Base-by-base conservation (phyloP, 768 basidiomycete genomes). In the Naematelia aurantialba region DNA sequence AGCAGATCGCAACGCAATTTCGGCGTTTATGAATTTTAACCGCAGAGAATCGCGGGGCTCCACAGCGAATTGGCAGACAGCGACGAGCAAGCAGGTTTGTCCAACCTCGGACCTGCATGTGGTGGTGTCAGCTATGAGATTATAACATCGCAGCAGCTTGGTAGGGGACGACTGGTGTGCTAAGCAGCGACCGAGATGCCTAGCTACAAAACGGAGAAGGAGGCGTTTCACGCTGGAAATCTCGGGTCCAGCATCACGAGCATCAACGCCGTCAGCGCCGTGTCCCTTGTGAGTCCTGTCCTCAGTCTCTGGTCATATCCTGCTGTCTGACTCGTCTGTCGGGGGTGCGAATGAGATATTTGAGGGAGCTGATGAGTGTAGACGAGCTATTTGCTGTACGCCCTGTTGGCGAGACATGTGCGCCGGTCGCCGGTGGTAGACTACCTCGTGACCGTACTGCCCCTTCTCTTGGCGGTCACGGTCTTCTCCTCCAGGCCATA, bases 381-480 rank as follows among this genome's bases (percentile, higher is more conserved):
- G 69, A 81, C 82, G 1, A 87, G 89, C 1, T 85, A 92, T 49
- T 79, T 83, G 0, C 79, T 94, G 0, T 85, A 91, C 48, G 62
- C 61, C n/a, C 34, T 39, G 22, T 59, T n/a, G n/a, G 53, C 21
- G 29, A 47, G 8, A 17, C 22, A 12, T 45, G 49, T 12, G 13
- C 52, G 53, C 26, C 51, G 22, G 19, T 39, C 14, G 3, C 61
- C 63, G 56, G 45, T 78, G 12, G 52, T 79, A 30, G 85, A 90
- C 73, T 89, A 84, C 81, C 34, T 80, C 5, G 74, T 88, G 10
- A 82, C 93, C 12, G 82, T 86, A 5, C 54, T 89, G 0, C 94
- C 94, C 0, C 79, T 93, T n/a, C 80, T 92, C 1, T 80, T 93
- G 8, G 87, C 85, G 2, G 84, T 96, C 78, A 94, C 94, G 0